Conservation (phyloP, 2,329 filamentous ascomycete species). For the Fusarium sp. region DNA sequence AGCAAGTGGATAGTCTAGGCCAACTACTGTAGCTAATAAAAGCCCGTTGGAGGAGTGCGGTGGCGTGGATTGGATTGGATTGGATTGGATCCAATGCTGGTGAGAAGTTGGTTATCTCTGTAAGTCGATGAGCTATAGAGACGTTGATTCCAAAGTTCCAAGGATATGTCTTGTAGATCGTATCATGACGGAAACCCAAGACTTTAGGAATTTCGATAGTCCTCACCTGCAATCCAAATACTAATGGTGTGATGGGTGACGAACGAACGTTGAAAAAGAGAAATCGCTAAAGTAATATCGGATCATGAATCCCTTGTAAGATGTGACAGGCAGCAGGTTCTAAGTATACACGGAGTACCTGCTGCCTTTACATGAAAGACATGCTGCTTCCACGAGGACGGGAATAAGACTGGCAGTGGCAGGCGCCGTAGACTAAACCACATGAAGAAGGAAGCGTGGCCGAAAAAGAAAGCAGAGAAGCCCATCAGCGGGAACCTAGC, state of each 20-base stretch:
- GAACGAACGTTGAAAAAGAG: neutral
- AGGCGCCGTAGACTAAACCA: conserved; percentile 1
- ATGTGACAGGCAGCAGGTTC: neutral
- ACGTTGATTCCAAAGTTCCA: conserved; percentile 6
- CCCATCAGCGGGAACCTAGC: conserved; percentile 2
- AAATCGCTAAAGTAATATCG: conserved; percentile 31
- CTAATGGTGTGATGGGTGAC: neutral
- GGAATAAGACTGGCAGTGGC: conserved; percentile 12
- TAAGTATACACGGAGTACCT: neutral
- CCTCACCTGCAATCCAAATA: neutral
- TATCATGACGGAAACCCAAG: neutral
- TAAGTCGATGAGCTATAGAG: conserved; percentile 5
- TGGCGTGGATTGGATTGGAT: conserved; percentile 18
- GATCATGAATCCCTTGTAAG: conserved; percentile 20
- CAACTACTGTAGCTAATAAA: conserved; percentile 5
- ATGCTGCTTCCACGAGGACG: neutral
- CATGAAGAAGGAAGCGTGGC: conserved; percentile 9
- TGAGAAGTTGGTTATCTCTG: conserved; percentile 12
- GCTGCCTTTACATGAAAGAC: neutral
- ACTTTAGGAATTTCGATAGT: neutral
- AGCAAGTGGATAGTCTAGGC: conserved; percentile 33
- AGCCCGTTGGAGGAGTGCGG: conserved; percentile 14
- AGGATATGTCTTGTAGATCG: conserved; percentile 13
- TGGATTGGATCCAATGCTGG: neutral
- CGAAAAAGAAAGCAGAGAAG: neutral